Percentiles rank a stretch among this genome's conserved stretches.
These are phyloP conservation scores for Asterophora lycoperdoides DNA, from an alignment of 768 basidiomycete species.

Conservation along the genomic window DNA sequence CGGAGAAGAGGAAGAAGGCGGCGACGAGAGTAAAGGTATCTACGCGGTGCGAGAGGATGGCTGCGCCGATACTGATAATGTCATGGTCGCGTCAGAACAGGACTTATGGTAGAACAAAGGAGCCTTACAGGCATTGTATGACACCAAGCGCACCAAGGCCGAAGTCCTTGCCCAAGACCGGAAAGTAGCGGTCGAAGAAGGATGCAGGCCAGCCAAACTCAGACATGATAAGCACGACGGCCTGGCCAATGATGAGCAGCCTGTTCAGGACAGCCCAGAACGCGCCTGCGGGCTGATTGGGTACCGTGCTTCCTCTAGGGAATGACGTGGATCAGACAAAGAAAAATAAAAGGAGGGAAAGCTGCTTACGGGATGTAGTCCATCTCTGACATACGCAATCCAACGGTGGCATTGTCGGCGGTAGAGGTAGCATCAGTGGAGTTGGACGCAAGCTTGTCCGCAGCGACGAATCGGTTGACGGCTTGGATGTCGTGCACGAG, in stretches of 20 bases:
- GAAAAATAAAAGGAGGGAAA: conserved; percentile 3
- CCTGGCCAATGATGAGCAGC: conserved; percentile 83
- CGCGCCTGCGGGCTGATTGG: conserved; percentile 84
- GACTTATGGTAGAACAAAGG: not conserved
- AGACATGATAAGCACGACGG: conserved; percentile 73
- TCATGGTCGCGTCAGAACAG: not conserved
- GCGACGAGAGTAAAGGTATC: conserved; percentile 87
- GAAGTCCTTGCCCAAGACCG: conserved; percentile 78
- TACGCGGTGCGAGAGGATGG: conserved; percentile 73
- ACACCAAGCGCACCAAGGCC: conserved; percentile 85
- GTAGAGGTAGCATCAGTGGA: conserved; percentile 9
- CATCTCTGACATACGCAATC: conserved; percentile 40
- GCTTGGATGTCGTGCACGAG: conserved; percentile 72
- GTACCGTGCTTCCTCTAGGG: conserved; percentile 70
- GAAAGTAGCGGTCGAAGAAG: conserved; percentile 84
- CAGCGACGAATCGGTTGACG: conserved; percentile 59
- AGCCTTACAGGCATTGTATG: conserved; percentile 77
- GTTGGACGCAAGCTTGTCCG: conserved; percentile 28
- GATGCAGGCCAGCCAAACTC: conserved; percentile 76
- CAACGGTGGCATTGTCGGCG: conserved; percentile 14
- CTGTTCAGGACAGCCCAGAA: conserved; percentile 92
- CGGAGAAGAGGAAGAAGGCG: conserved; percentile 86
- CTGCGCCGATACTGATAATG: conserved; percentile 54
- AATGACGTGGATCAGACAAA: conserved; percentile 4
- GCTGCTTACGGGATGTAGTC: conserved; percentile 72